Evolutionary conservation across 148 eudicot species (phyloP), one percentile per base, ranked within the genome.

Genomic region (Drosera capensis): DNA sequence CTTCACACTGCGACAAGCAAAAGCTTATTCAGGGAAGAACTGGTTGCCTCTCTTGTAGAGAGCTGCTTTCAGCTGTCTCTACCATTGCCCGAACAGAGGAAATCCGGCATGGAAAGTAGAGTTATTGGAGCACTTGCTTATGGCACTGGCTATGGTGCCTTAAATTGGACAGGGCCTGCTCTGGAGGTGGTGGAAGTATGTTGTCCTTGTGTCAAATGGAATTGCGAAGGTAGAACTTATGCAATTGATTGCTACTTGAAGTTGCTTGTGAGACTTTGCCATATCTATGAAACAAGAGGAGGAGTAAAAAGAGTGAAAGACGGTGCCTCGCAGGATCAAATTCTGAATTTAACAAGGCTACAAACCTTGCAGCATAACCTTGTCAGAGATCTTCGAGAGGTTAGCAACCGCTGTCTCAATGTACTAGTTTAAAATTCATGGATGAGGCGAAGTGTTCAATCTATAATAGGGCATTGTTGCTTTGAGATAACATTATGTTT

Each of bases 141-240:
- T 70, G 99, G 99, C 59, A 90, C 99, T 47, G 99, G 99, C n/a
- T 90, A 90, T 63, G 99, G 99, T 28, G 99, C 99, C 16, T 70
- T 90, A 67, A 84, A 90, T 65, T 90, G 99, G 96, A 84, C 95
- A 9, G 95, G 84, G 55, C 84, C 99, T 14, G 93, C 99, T 35
- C 54, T 90, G 60, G 99, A 90, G 64, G 99, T 90, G 49, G 99
- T 90, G 45, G 99, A 90, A 73, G 95, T 84, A 40, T 90, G 99
- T 72, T 71, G 78, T 51, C 99, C 99, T 8, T 90, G 99, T 63
- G 95, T 84, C 20, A 90, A 75, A 71, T 90, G 99, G 99, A 95
- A 84, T 58, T 90, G 99, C 51, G 95, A 78, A 47, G 99, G 99
- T 46, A 70, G 99, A 59, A 84, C 95, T 26, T 90, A 90, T 64